phyloP scores from a whole-genome alignment of 2,329 filamentous ascomycete genomes.

The Exserohilum rostratum region DNA sequence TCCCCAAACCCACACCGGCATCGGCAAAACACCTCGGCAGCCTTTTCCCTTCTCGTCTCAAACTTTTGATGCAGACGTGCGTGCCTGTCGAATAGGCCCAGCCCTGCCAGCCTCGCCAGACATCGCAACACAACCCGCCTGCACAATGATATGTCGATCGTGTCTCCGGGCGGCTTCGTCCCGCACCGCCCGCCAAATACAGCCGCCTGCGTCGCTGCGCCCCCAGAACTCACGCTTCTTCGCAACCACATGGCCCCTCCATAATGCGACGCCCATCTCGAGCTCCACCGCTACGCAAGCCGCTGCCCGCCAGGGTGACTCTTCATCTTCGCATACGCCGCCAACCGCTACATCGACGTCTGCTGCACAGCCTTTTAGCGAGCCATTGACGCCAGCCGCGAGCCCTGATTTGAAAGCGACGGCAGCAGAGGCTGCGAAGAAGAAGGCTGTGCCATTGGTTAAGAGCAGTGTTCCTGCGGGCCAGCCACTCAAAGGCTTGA shows the following conservation, averaged over 20 bases:
- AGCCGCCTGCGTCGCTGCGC: slow-evolving; percentile 4
- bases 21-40: slow-evolving; percentile 19
- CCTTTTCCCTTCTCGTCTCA: slow-evolving; percentile 13
- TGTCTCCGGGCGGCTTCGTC: slow-evolving; percentile 47
- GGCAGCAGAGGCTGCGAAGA: slow-evolving; percentile 32
- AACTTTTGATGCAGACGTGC: slow-evolving; percentile 19
- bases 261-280: slow-evolving; percentile 36
- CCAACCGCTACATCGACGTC: slow-evolving; percentile 54
- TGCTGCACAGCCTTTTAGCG: slow-evolving; percentile 55
- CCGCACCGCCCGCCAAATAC: slow-evolving; percentile 33
- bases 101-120: background rate
- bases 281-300: slow-evolving; percentile 32
- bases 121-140: slow-evolving; percentile 5
- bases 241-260: slow-evolving; percentile 28
- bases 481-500: slow-evolving; percentile 73
- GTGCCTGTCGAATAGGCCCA: background rate
- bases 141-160: slow-evolving; percentile 49
- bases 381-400: slow-evolving; percentile 40
- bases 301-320: slow-evolving; percentile 32
- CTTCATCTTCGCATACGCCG: slow-evolving; percentile 37
- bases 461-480: slow-evolving; percentile 66
- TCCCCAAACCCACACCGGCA: slow-evolving; percentile 6
- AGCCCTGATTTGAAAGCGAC: slow-evolving; percentile 31
- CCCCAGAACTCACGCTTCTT: slow-evolving; percentile 31
- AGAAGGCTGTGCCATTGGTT: slow-evolving; percentile 40